Evolutionary conservation across 208 protist genomes (phyloP), one percentile per base, ranked within the genome.

Genomic region (Leishmania tarentolae): DNA sequence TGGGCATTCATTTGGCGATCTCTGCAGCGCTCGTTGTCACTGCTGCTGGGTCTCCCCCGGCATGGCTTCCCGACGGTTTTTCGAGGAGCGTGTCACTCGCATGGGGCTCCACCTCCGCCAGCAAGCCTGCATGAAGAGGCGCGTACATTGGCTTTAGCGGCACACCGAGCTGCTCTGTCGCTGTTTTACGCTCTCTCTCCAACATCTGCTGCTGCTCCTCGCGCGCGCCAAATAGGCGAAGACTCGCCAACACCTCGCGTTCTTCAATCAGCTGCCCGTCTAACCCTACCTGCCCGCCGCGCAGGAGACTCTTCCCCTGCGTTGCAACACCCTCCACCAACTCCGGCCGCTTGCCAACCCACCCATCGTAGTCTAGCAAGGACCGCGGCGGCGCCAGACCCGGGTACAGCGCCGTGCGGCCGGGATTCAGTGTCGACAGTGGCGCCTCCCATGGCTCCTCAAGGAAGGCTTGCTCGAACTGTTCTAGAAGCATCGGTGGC

Each of bases 381-480:
- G 88, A 87, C n/a, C 76, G 79, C 5, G 94, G 94, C 8, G 92
- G 93, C 3, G 94, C 81, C 5, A 96, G 87, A 35, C 92, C 92
- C 13, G 94, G 91, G 81, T 97, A 97, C 31, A 96, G 88, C 17
- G 88, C 90, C 35, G 87, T 92, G 69, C 92, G 87, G 61, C 92
- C 90, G 7, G 91, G 90, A 65, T 90, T 89, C 56, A 96, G 68
- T 70, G 89, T 88, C 17, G 92, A 94, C 42, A 85, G 79, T 28
- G 93, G 92, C 50, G 85, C 81, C 83, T 88, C 91, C 94, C 94
- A 97, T 37, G 93, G 90, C 69, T 96, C 92, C 84, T 92, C 92
- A 37, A 90, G 47, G 74, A 97, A 97, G 40, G 91, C 89, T 19
- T 37, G 37, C 76, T 88, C 85, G 79, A 96, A 97, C 79, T 94